Evolutionary conservation across 768 basidiomycete species (phyloP).

Genomic region (Calocera viscosa): DNA sequence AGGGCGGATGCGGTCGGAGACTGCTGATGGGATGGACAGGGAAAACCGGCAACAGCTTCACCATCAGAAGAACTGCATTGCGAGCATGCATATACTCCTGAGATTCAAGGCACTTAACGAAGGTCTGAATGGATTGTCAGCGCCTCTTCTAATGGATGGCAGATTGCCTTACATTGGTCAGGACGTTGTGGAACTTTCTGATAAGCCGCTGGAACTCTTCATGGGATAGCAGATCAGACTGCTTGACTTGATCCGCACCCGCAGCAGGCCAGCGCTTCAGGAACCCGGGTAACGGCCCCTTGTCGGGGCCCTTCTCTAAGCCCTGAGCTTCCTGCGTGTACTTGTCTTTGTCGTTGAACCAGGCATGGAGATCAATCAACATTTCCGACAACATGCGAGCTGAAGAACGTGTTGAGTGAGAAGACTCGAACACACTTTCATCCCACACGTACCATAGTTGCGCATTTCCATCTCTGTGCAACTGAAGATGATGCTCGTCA

Average conservation of each 20-base stretch:
- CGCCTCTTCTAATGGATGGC: background rate
- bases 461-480: constrained; percentile 94
- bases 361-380: constrained; percentile 61
- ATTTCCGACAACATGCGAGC: constrained; percentile 80
- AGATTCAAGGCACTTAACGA: constrained; percentile 69
- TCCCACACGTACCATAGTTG: constrained; percentile 59
- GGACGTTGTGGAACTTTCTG: constrained; percentile 73
- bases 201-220: constrained; percentile 53
- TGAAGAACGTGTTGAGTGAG: constrained; percentile 22
- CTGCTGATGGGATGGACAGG: constrained; percentile 34
- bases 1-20: constrained; percentile 39
- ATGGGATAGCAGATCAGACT: constrained; percentile 54
- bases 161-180: constrained; percentile 50
- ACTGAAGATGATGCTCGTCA: constrained; percentile 75
- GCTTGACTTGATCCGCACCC: constrained; percentile 25
- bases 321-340: constrained; percentile 40
- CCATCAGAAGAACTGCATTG: constrained; percentile 87
- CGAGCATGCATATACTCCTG: constrained; percentile 95
- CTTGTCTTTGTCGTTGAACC: constrained; percentile 55
- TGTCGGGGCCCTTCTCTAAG: constrained; percentile 59
- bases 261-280: constrained; percentile 36
- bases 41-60: constrained; percentile 82
- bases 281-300: constrained; percentile 55
- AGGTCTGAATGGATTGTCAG: constrained; percentile 39
- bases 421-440: background rate